Evolutionary conservation across 169 alveolate genomes (phyloP).

Genomic region (Plasmodium gonderi): DNA sequence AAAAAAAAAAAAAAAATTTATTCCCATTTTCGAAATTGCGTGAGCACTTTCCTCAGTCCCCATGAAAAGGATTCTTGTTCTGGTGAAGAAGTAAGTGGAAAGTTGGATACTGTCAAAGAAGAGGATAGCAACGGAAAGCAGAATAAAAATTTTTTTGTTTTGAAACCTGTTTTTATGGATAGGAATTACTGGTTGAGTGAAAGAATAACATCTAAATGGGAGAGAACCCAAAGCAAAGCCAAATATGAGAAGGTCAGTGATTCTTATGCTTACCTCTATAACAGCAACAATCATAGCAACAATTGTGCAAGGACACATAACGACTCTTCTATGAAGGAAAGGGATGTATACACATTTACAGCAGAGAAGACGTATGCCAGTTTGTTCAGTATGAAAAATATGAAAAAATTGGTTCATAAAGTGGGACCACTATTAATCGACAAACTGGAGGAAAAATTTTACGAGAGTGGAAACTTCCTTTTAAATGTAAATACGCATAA

Average conservation of each 20-base stretch:
- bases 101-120: background rate
- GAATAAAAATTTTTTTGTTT: background rate
- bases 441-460: constrained; percentile 8
- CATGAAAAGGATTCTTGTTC: background rate
- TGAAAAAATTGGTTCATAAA: constrained; percentile 16
- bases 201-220: background rate
- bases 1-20: constrained; percentile 16
- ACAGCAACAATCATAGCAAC: background rate
- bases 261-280: background rate
- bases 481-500: constrained; percentile 23
- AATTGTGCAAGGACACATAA: too few species aligned
- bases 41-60: background rate
- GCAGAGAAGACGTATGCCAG: background rate
- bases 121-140: background rate
- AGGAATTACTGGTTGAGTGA: background rate
- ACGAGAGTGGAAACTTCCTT: background rate
- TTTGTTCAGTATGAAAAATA: constrained; percentile 40
- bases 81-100: background rate
- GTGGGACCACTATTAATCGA: constrained; percentile 1
- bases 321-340: background rate
- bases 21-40: background rate
- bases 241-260: background rate
- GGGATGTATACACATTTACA: background rate
- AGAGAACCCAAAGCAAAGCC: background rate
- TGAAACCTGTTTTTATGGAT: background rate